Conservation (phyloP, 345 rosid genomes). For the Boechera stricta region DNA sequence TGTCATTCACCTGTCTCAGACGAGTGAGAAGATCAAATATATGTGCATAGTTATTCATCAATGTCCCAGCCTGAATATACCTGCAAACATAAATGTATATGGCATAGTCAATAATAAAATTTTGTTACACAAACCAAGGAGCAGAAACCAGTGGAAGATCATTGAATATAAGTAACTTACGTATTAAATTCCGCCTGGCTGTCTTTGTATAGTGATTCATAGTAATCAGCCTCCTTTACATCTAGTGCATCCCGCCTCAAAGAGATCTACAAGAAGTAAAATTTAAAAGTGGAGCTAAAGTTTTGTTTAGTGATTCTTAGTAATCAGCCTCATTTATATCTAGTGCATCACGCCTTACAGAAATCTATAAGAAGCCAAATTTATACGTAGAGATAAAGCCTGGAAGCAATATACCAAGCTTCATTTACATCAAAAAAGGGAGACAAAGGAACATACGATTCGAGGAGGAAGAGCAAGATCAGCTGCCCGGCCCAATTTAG, state of each 20-base stretch:
- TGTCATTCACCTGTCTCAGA: constrained; percentile 77
- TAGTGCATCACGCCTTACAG: constrained; percentile 70
- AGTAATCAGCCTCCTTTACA: constrained; percentile 83
- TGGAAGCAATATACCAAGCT: constrained; percentile 22
- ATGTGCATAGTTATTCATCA: constrained; percentile 94
- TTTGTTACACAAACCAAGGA: constrained; percentile 25
- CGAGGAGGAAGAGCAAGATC: constrained; percentile 99
- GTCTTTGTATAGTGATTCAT: constrained; percentile 79
- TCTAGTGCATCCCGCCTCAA: constrained; percentile 88
- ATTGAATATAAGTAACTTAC: constrained; percentile 46
- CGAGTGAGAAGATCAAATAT: constrained; percentile 98
- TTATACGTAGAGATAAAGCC: constrained; percentile 3
- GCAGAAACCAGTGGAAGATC: constrained; percentile 17
- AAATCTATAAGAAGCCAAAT: constrained; percentile 52
- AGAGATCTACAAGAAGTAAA: constrained; percentile 56
- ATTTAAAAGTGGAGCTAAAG: background rate
- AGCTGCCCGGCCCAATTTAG: constrained; percentile 93
- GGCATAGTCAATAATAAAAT: constrained; percentile 10
- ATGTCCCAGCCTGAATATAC: constrained; percentile 79
- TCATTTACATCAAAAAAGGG: constrained; percentile 24
- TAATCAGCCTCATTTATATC: constrained; percentile 78
- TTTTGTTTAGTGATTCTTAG: constrained; percentile 75
- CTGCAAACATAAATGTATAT: constrained; percentile 52
- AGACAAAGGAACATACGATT: constrained; percentile 58
- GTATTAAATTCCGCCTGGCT: constrained; percentile 93